These are phyloP conservation scores for Meira nashicola DNA, from an alignment of 1,284 basidiomycete genomes.

Conservation along the genomic window DNA sequence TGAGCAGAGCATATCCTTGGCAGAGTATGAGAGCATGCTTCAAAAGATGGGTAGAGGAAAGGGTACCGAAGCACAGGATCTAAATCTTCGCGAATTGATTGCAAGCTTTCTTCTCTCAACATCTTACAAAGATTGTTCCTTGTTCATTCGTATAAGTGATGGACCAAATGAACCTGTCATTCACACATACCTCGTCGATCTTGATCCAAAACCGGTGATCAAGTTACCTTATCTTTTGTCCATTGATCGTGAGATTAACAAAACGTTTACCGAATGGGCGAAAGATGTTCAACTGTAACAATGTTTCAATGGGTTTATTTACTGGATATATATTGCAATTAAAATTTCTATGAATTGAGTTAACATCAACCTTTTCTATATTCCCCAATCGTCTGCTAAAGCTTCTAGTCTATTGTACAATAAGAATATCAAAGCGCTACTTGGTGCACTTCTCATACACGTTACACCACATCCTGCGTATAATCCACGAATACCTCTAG, in stretches of 20 bases:
- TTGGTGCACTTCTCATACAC: slow-evolving; percentile 74
- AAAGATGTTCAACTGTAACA: neutral
- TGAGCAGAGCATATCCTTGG: neutral
- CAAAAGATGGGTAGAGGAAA: neutral
- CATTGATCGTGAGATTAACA: neutral
- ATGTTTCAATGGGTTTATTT: neutral
- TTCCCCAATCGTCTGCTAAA: slow-evolving; percentile 28
- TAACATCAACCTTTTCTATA: slow-evolving; percentile 13
- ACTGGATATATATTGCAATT: neutral
- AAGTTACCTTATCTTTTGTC: neutral
- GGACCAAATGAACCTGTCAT: neutral
- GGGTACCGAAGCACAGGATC: neutral
- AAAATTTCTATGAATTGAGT: neutral
- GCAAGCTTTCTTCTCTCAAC: slow-evolving; percentile 5
- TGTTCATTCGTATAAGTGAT: slow-evolving; percentile 1
- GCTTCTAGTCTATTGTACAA: slow-evolving; percentile 47
- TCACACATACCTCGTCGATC: slow-evolving; percentile 1
- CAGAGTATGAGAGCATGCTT: neutral
- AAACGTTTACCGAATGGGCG: neutral
- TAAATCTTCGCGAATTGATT: neutral
- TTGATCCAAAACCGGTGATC: slow-evolving; percentile 3
- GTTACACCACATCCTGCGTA: slow-evolving; percentile 94
- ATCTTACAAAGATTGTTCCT: slow-evolving; percentile 5
- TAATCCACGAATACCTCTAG: slow-evolving; percentile 74
- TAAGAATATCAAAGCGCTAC: slow-evolving; percentile 37